Evolutionary conservation across 2,329 filamentous ascomycete species (phyloP), one percentile per base, ranked within the genome.

Genomic region (Colletotrichum musae): DNA sequence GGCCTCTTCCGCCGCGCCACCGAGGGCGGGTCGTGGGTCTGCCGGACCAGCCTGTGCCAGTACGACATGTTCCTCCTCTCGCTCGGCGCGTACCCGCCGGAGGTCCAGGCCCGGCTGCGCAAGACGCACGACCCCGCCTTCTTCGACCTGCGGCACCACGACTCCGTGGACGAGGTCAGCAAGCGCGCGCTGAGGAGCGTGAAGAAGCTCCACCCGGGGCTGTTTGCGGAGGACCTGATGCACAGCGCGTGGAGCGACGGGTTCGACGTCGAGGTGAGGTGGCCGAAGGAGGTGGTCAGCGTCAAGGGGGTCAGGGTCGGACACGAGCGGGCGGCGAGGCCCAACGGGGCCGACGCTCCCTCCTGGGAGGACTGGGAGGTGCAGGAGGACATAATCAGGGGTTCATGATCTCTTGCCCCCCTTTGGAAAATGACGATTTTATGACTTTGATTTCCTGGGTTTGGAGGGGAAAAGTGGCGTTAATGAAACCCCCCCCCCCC

Each of bases 101-200:
- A 79, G 4, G 80, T 86, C 45, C 85, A 88, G 76, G 78, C 84
- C 48, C 74, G 82, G 63, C 75, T 89, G 50, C 83, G 84, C 36
- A 78, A 81, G 36, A 76, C 79, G 41, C 86, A 88, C 72, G 82
- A 86, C 16, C 74, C 80, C 3, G 81, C 84, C 6, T 89, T 90
- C 76, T 88, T 88, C 72, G 77, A 81, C 39, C 76, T 90, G 62
- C 78, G 87, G 28, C 87, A 89, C 73, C 81, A 84, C 72, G 87
- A 89, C 69, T 88, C 86, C 15, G 87, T 89, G 0, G 88, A 90
- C 70, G 86, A 88, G 52, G 86, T 90, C 26, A 85, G 87, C 24
- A 85, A 84, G 56, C 83, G 86, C 21, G 87, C 87, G 5, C 74
- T 89, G 71, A 83, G 81, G 73, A 85, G 84, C 51, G 85, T 89